Base-by-base conservation (phyloP, 164 flowering plant genomes). In the Buxus sempervirens region DNA sequence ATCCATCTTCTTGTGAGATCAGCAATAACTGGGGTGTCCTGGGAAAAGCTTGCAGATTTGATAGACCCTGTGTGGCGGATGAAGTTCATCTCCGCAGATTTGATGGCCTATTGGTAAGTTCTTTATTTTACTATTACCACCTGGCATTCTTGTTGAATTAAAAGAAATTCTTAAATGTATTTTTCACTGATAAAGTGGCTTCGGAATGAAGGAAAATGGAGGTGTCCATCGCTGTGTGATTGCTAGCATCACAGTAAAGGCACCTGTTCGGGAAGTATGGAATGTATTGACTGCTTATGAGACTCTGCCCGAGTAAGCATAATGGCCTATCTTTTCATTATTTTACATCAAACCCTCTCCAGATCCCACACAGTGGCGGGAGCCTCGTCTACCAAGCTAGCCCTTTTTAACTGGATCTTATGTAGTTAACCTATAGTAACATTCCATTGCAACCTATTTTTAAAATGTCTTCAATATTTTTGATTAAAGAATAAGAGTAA, bases 11-110 rank as follows among this genome's bases (percentile, higher is more conserved):
- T 7, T 74, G 66, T 66, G 88, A 90, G 64, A 6, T 75, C 65
- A 85, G 72, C 75, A 79, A 76, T 70, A 85, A 83, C 45, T 91
- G 96, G 97, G 93, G 96, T 66, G 78, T 86, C 10, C 85, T 79
- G 77, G 93, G 96, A 62, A 88, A 89, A 81, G 78, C 79, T 76
- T 91, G 97, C 80, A 75, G 80, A 60, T 83, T 90, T 75, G 97
- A 89, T 70, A 85, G 71, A 76, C 96, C 86, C 36, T 84, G 93
- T 80, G 69, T 83, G 81, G 98, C 90, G 67, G 97, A 91, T 81
- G 97, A 94, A 79, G 91, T 94, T 83, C 98, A 94, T 78, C 90
- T 94, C 63, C 95, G 98, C 58, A 90, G 97, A 86, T 86, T 81
- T 78, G 98, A 94, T 86, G 97, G 91, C 70, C 76, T 90, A 73